These are phyloP conservation scores for Hibiscus trionum DNA, from an alignment of 345 rosid genomes.

Conservation along the genomic window DNA sequence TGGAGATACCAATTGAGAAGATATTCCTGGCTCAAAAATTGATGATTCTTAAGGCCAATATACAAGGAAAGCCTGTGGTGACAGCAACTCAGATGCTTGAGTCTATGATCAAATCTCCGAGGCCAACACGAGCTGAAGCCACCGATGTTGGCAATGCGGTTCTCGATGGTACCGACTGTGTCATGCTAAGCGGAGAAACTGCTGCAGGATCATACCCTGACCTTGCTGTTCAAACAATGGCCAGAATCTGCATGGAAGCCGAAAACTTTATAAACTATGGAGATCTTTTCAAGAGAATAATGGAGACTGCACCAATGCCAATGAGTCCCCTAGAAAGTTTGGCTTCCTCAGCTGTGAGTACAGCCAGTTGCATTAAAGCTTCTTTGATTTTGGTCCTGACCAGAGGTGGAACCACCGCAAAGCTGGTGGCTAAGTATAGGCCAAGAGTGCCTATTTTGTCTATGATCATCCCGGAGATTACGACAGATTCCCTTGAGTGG, in stretches of 20 bases:
- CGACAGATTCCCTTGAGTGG: slow-evolving; percentile 45
- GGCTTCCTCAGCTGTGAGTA: slow-evolving; percentile 51
- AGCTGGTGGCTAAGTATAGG: slow-evolving; percentile 51
- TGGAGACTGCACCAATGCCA: slow-evolving; percentile 39
- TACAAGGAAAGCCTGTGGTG: slow-evolving; percentile 54
- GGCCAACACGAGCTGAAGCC: slow-evolving; percentile 72
- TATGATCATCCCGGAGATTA: slow-evolving; percentile 39
- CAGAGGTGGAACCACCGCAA: slow-evolving; percentile 49
- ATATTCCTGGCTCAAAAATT: slow-evolving; percentile 63
- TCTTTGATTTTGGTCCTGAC: slow-evolving; percentile 51
- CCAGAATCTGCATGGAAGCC: slow-evolving; percentile 58
- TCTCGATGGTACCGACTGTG: slow-evolving; percentile 68
- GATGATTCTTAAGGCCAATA: slow-evolving; percentile 59
- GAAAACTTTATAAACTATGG: slow-evolving; percentile 45
- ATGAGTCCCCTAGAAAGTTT: slow-evolving; percentile 51
- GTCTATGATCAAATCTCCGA: slow-evolving; percentile 62
- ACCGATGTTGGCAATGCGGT: slow-evolving; percentile 79
- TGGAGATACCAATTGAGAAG: slow-evolving; percentile 75
- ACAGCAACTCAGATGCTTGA: slow-evolving; percentile 62
- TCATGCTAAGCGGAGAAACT: slow-evolving; percentile 72
- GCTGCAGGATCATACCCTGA: slow-evolving; percentile 71
- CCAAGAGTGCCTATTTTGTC: slow-evolving; percentile 55
- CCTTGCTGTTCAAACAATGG: slow-evolving; percentile 51
- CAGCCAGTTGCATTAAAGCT: slow-evolving; percentile 36
- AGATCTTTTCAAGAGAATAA: slow-evolving; percentile 36